A percentile compares a stretch with the other conserved stretches of the same genome.
Evolutionary conservation across 176 grass and related monocot genomes (phyloP).

Genomic region (Saccharum officinarum): DNA sequence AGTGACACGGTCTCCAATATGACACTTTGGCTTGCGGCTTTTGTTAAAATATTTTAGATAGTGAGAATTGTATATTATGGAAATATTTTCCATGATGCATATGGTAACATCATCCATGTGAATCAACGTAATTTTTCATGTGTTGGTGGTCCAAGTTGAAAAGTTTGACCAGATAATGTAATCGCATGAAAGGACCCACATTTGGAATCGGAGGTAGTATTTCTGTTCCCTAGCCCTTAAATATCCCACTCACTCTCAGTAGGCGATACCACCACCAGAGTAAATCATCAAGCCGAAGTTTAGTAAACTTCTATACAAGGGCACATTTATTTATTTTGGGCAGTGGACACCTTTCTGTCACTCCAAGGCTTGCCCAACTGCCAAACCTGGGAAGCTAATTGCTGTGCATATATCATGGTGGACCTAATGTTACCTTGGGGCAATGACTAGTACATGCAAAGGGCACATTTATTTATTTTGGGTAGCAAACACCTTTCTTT

Average conservation of each 20-base stretch:
- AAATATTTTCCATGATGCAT: background rate
- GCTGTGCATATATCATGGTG: background rate
- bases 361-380: background rate
- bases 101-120: background rate
- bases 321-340: background rate
- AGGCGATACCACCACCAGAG: background rate
- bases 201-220: background rate
- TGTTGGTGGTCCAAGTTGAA: background rate
- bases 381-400: background rate
- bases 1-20: background rate
- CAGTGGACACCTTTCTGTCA: background rate
- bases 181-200: background rate
- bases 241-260: background rate
- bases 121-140: background rate
- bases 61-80: background rate
- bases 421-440: background rate
- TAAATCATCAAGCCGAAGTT: background rate
- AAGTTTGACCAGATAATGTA: background rate
- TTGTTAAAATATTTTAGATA: background rate
- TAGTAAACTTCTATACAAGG: constrained; percentile 3
- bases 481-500: background rate
- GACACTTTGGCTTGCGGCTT: background rate
- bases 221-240: background rate
- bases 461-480: background rate
- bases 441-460: background rate